These are phyloP conservation scores for Gaultheria prostrata DNA, from an alignment of 148 eudicot genomes.

Conservation along the genomic window DNA sequence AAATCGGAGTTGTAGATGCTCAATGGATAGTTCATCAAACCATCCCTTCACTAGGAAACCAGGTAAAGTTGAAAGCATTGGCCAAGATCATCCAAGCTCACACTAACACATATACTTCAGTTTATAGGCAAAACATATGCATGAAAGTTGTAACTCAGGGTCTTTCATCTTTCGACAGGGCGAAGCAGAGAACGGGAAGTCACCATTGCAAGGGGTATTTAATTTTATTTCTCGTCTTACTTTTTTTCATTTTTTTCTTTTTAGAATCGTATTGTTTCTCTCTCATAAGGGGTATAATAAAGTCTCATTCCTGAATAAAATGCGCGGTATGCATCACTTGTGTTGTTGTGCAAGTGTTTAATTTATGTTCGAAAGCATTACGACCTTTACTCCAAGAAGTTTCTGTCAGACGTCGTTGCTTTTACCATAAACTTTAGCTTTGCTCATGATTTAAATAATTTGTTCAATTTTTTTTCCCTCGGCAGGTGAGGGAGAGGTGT, in stretches of 20 bases:
- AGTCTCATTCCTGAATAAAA: background rate
- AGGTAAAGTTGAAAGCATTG: conserved; percentile 37
- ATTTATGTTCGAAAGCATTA: background rate
- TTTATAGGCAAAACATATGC: background rate
- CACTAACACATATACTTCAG: background rate
- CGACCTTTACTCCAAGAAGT: background rate
- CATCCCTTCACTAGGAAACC: conserved; percentile 70
- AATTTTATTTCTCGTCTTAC: background rate
- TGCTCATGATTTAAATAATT: background rate
- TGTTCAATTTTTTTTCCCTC: background rate
- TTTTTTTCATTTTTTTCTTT: background rate
- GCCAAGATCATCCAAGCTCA: background rate
- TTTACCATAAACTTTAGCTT: background rate
- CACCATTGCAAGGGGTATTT: conserved; percentile 50
- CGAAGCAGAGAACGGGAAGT: conserved; percentile 28
- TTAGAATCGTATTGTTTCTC: background rate
- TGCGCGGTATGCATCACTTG: too few relatives aligned
- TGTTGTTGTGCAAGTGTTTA: background rate
- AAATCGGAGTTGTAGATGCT: conserved; percentile 90
- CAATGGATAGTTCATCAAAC: conserved; percentile 80
- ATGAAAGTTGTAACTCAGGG: background rate
- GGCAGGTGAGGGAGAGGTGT: conserved; percentile 50
- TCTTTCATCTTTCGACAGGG: conserved; percentile 30
- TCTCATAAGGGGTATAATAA: background rate
- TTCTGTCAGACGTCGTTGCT: background rate